Evolutionary conservation across 352 stramenopile species (phyloP).

Genomic region (Blastocystis hominis): DNA sequence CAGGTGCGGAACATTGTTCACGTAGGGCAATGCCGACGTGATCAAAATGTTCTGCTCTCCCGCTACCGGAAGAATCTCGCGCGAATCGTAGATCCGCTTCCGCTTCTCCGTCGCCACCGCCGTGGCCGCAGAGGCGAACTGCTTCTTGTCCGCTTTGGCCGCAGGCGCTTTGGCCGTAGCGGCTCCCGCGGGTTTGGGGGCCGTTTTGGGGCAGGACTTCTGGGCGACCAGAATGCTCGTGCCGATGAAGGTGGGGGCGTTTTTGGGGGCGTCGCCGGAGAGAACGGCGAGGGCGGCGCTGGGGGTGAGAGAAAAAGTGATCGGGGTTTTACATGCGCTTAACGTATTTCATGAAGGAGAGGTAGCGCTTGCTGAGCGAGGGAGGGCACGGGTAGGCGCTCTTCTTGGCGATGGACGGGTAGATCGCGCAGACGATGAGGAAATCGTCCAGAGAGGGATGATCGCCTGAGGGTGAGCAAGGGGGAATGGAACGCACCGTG

Average conservation of each 20-base stretch:
- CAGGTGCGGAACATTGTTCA: slow-evolving; percentile 61
- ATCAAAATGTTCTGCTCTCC: slow-evolving; percentile 60
- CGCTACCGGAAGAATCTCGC: slow-evolving; percentile 9
- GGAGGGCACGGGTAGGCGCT: slow-evolving; percentile 30
- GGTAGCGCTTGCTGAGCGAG: slow-evolving; percentile 16
- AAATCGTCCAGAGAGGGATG: slow-evolving; percentile 49
- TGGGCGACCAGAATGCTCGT: not conserved
- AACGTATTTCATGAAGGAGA: slow-evolving; percentile 55
- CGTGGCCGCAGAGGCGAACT: not conserved
- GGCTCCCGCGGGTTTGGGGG: not conserved
- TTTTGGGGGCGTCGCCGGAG: slow-evolving; percentile 37
- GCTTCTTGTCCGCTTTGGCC: slow-evolving; percentile 6
- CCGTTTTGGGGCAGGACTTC: not conserved
- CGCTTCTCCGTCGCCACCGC: slow-evolving; percentile 17
- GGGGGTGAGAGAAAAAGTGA: not conserved
- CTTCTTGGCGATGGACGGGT: slow-evolving; percentile 47
- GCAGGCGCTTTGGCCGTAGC: not conserved
- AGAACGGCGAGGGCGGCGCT: slow-evolving; percentile 29
- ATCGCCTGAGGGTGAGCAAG: not conserved
- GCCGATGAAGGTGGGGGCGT: slow-evolving; percentile 11
- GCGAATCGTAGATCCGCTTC: not conserved
- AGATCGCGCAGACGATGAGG: slow-evolving; percentile 31
- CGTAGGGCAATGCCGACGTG: slow-evolving; percentile 59
- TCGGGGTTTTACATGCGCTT: slow-evolving; percentile 13
- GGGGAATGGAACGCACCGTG: not conserved